Percentiles rank a stretch among this genome's conserved stretches.
Evolutionary conservation across 352 stramenopile genomes (phyloP).

Genomic region (Achlya hypogyna): DNA sequence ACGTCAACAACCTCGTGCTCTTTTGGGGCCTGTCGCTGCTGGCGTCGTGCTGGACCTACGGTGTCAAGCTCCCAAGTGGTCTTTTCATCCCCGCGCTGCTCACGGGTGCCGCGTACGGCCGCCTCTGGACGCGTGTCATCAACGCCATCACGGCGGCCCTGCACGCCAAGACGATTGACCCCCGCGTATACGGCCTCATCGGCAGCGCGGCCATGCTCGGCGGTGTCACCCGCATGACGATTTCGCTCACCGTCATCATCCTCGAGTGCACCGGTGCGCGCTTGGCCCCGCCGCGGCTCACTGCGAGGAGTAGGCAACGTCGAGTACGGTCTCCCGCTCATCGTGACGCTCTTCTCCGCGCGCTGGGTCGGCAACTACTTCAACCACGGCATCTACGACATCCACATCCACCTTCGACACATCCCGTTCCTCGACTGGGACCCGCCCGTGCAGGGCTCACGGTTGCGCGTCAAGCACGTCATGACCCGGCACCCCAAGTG

Average conservation of each 20-base stretch:
- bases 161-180: conserved; percentile 56
- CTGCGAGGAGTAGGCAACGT: conserved; percentile 67
- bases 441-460: conserved; percentile 48
- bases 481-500: conserved; percentile 93
- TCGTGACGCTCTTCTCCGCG: conserved; percentile 95
- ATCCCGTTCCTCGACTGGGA: conserved; percentile 76
- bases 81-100: conserved; percentile 96
- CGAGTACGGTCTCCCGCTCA: conserved; percentile 96
- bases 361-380: conserved; percentile 97
- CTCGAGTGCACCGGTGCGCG: conserved; percentile 90
- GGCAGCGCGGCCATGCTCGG: conserved; percentile 92
- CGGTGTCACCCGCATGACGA: conserved; percentile 97
- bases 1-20: conserved; percentile 59
- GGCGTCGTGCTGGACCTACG: conserved; percentile 91
- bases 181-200: conserved; percentile 94
- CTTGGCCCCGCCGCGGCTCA: not conserved
- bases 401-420: conserved; percentile 93
- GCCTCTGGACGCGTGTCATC: conserved; percentile 79
- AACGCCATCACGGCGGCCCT: conserved; percentile 54
- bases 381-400: conserved; percentile 98
- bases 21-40: conserved; percentile 67
- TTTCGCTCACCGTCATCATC: conserved; percentile 97
- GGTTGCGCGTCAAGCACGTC: conserved; percentile 84
- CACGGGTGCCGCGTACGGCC: conserved; percentile 91
- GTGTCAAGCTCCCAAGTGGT: conserved; percentile 92